Conservation (phyloP, 495 filamentous ascomycete genomes). For the Bathelium albidoporum region DNA sequence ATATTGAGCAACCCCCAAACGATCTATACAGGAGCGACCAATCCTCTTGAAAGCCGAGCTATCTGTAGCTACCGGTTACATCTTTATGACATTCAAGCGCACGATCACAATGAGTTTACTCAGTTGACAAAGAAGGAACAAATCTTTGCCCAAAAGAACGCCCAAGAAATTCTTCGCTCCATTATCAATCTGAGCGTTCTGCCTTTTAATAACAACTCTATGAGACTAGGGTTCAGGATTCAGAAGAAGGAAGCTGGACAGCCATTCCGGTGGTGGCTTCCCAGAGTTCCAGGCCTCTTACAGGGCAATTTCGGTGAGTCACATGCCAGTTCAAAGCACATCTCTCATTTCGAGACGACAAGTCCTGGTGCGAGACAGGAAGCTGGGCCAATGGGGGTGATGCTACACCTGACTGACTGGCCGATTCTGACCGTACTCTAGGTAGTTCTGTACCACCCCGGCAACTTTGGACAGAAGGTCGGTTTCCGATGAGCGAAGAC, state of each 20-base stretch:
- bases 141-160: not conserved
- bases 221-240: not conserved
- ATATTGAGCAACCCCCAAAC: not conserved
- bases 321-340: not conserved
- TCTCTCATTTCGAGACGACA: not conserved
- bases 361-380: not conserved
- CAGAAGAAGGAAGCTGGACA: not conserved
- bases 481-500: not conserved
- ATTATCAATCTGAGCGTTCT: not conserved
- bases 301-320: not conserved
- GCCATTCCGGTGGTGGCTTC: not conserved
- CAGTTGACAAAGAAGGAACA: not conserved
- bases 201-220: not conserved
- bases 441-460: not conserved
- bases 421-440: not conserved
- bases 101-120: not conserved
- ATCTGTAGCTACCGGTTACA: not conserved
- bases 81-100: not conserved
- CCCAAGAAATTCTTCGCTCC: not conserved
- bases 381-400: not conserved
- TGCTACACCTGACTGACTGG: not conserved
- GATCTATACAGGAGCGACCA: not conserved
- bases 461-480: not conserved
- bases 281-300: not conserved
- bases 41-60: not conserved